Evolutionary conservation across 208 protist species (phyloP), one percentile per base, ranked within the genome.

Genomic region (Strigomonas galati): DNA sequence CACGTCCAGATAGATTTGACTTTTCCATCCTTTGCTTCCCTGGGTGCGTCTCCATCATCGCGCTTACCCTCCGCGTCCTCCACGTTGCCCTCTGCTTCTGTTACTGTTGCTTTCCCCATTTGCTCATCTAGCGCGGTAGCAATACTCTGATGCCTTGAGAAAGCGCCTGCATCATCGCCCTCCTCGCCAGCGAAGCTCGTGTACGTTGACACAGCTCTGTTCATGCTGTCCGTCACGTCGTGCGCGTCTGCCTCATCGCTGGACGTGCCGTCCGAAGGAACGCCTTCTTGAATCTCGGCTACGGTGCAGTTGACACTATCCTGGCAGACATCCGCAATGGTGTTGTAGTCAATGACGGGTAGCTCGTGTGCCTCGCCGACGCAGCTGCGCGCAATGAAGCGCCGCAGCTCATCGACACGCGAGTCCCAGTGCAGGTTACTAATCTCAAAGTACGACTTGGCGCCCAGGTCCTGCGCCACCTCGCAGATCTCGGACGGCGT

Each of bases 371-470:
- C 32, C 62, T 90, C 79, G 28, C 84, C 84, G 17, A 79, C 73
- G 46, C 79, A 86, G 14, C 74, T 78, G 26, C 80, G 77, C 19
- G 80, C 84, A 27, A 90, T 71, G 17, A 60, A 37, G n/a, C 71
- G 17, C 7, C 78, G 71, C 53, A 90, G 62, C 46, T 71, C 69
- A 32, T 77, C 59, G 0, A 85, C 23, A 0, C 37, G 57, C 37
- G 74, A 73, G 15, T 72, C 66, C 71, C 72, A 80, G 46, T 72
- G 37, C 12, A 52, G 4, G n/a, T 49, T 76, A 54, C 68, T 58
- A 4, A 87, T 58, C 63, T 82, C 79, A 52, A 74, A 53, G 57
- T 81, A 90, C 24, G 57, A 72, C 58, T 80, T 77, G 23, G 84
- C 79, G 14, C 67, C 54, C 32, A 84, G 56, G 40, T 48, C 60